A percentile compares a stretch with the other conserved stretches of the same genome.
phyloP scores from a whole-genome alignment of 192 early-diverging fungal species.

The Backusella liffmaniae region DNA sequence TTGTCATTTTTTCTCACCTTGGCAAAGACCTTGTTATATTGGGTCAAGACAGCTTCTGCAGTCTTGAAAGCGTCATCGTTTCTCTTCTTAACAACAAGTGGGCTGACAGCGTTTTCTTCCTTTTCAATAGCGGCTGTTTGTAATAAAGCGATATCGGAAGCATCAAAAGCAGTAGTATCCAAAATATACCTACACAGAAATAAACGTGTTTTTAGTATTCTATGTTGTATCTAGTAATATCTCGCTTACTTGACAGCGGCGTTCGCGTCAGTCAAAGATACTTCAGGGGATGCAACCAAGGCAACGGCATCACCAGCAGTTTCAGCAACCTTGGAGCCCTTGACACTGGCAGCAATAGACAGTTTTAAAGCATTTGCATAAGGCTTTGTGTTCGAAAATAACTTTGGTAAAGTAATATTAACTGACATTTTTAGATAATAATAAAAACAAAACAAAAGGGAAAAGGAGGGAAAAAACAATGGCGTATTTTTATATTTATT shows the following conservation, averaged over 20 bases:
- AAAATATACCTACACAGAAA: constrained; percentile 15
- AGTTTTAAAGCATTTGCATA: constrained; percentile 25
- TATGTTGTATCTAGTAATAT: background rate
- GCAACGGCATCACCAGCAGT: constrained; percentile 12
- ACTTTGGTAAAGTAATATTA: constrained; percentile 17
- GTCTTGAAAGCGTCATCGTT: constrained; percentile 1
- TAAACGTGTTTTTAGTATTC: background rate
- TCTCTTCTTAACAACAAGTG: constrained; percentile 26
- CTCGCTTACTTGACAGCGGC: constrained; percentile 21
- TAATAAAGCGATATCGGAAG: constrained; percentile 7
- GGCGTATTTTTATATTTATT: background rate
- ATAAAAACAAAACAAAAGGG: constrained; percentile 6
- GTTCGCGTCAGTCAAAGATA: constrained; percentile 20
- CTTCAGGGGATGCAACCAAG: background rate
- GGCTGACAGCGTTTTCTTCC: constrained; percentile 10
- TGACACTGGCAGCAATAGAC: constrained; percentile 17
- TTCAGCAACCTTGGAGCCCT: background rate
- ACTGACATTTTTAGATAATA: constrained; percentile 6
- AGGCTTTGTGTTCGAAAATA: constrained; percentile 13
- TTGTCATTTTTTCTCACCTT: constrained; percentile 5
- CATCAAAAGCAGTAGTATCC: constrained; percentile 7
- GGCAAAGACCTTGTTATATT: constrained; percentile 13
- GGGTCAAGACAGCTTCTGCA: background rate
- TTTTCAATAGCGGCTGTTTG: constrained; percentile 20
- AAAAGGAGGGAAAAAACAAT: constrained; percentile 1